Base-by-base conservation (phyloP, 2,329 filamentous ascomycete species). In the Myriangium duriaei region DNA sequence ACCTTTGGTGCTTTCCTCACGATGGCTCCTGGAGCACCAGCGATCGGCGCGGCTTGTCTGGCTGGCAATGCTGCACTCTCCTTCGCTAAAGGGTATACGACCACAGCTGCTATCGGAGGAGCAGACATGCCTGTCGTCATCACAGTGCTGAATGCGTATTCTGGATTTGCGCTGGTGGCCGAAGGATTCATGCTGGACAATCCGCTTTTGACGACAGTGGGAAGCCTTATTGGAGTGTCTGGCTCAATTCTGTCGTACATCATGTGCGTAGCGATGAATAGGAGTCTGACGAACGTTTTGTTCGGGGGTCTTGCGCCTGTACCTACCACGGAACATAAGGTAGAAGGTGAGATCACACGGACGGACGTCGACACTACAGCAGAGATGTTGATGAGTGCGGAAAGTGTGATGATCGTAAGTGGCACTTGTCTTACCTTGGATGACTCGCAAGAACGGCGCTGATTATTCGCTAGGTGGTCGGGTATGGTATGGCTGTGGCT, bases 51-150 rank as follows among this genome's bases (percentile, higher is more conserved):
- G 1, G 75, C 74, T 1, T 86, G 82, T 32, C 64, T 93, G 1
- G 74, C 77, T 16, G 81, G 80, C 29, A 93, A 82, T 53, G 77
- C 85, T 0, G 64, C 73, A 0, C 64, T 94, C 15, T 87, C 81
- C 43, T 93, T 93, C 57, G 63, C 81, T 44, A 88, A 93, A 56
- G 86, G 86, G 5, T 92, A 76, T 53, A 93, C 85, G 0, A 92
- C 85, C 0, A 93, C 86, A 0, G 72, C 85, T 2, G 83, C 83
- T 0, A 92, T 94, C 51, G 86, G 86, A 14, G 86, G 85, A n/a
- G 85, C 85, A 10, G 86, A 94, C 52, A 93, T 93, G 85, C 85
- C 80, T 11, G 84, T 92, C 4, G 83, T 91, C 19, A 92, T 92
- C 45, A 92, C 84, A 0, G 85, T 93, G 1, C 62, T 94, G 13